These are phyloP conservation scores for Macadamia tetraphylla DNA, from an alignment of 164 flowering plant genomes.

Conservation along the genomic window DNA sequence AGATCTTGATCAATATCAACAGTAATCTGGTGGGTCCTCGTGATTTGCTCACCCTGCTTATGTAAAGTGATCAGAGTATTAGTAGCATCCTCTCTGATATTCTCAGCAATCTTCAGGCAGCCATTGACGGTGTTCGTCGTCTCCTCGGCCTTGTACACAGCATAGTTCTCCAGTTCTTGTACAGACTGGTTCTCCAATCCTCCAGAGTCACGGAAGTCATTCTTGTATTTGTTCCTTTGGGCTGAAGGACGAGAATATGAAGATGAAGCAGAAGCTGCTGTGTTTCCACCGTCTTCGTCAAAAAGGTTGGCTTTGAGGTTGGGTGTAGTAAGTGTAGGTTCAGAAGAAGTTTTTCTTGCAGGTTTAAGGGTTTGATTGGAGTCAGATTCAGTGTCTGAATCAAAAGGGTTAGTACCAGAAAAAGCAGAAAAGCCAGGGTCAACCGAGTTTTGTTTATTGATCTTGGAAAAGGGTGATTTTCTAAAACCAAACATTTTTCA, in stretches of 20 bases:
- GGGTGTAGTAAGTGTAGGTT: constrained; percentile 22
- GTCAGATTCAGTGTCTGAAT: constrained; percentile 42
- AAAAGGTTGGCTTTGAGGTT: constrained; percentile 1
- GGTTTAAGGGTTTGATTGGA: constrained; percentile 25
- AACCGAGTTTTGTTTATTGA: constrained; percentile 25
- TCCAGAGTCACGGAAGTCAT: constrained; percentile 43
- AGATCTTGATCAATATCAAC: constrained; percentile 66
- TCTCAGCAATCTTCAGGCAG: constrained; percentile 72
- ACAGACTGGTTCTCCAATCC: constrained; percentile 51
- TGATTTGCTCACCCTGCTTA: constrained; percentile 79
- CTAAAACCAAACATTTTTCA: constrained; percentile 45
- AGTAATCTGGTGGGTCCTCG: constrained; percentile 53
- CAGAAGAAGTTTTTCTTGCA: constrained; percentile 31
- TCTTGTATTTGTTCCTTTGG: constrained; percentile 38
- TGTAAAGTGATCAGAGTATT: constrained; percentile 63
- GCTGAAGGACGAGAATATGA: constrained; percentile 14
- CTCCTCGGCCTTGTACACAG: constrained; percentile 65
- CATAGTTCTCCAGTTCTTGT: constrained; percentile 65
- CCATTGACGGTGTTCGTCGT: constrained; percentile 48
- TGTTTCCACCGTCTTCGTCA: constrained; percentile 30
- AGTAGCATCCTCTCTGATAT: constrained; percentile 63
- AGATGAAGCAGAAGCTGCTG: neutral
- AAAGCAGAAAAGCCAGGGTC: neutral
- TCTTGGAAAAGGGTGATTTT: constrained; percentile 36
- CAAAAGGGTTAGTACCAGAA: constrained; percentile 50